Base-by-base conservation (phyloP, 352 stramenopile species). In the Pythium biforme region DNA sequence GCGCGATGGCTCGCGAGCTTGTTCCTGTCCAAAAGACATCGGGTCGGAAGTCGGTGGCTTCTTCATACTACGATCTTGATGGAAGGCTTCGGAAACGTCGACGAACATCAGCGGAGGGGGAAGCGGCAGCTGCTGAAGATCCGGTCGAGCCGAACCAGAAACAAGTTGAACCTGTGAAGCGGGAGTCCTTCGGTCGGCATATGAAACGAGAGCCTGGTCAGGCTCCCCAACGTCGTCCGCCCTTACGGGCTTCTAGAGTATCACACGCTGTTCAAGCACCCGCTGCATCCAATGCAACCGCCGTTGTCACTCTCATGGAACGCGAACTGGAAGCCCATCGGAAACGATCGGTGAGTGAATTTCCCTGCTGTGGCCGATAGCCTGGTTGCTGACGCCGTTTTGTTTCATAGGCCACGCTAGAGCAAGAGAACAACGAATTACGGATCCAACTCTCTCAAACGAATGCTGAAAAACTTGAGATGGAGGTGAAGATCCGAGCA, bases 1-100 rank as follows among this genome's bases (percentile, higher is more conserved):
- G 94, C 34, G 85, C 90, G 0, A 83, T 97, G 57, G 94, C 96
- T 5, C 89, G 91, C 22, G 92, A 95, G 51, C 83, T 99, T 17
- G 90, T 96, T 41, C 85, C 96, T 11, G 65, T 73, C 3, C 62
- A 68, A 31, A 61, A 65, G 19, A 55, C 64, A 1, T 77, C 69
- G 1, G 73, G 76, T 0, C 69, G 66, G 26, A 88, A 76, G 25
- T 62, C 55, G 17, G 41, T 31, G 15, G 51, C 69, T 12, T 62
- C 76, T 12, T 75, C 69, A 15, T 85, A 72, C 22, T 72, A 70
- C 26, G 59, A 70, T 45, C 55, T 75, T n/a, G 63, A 72, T 40
- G 65, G 64, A n/a, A 64, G 60, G 11, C 64, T 66, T 22, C 63
- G 54, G 34, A 75, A 72, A 29, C 52, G 57, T 46, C 60, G 59